Base-by-base conservation (phyloP, 2,329 filamentous ascomycete species). In the Xylariaceae sp. region DNA sequence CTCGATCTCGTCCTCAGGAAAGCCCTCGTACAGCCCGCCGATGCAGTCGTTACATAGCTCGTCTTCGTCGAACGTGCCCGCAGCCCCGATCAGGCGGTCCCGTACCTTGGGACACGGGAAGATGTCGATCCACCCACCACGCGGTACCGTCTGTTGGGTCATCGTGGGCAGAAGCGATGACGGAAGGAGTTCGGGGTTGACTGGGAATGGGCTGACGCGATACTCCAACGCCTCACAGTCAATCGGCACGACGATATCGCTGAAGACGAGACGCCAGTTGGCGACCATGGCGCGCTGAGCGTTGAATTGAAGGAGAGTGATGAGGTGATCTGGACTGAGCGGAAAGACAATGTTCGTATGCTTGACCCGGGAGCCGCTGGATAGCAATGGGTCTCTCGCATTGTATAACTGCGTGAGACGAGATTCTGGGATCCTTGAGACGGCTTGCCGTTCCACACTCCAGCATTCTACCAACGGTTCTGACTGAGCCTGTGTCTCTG, bases 21-120 rank as follows among this genome's bases (percentile, higher is more conserved):
- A 69, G 6, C 67, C 66, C 46, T 72, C 66, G 47, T 57, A 72
- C 16, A 72, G 47, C 1, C 66, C 67, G 2, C 67, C 67, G 39
- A 68, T 58, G 29, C 57, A 60, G 53, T 72, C 69, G 9, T 58
- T 53, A 63, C 67, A 71, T 11, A 72, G 54, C 11, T 65, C 68
- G 40, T 68, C 66, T 26, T 68, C 65, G 42, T 72, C 65, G 28
- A 67, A 70, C 17, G 51, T 58, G 38, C 57, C 58, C 13, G 54
- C 44, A 28, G 56, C 58, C 4, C 32, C 59, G 47, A 71, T 69
- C 38, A 70, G 49, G 43, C 56, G 55, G 51, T 72, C 67, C 31
- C 69, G 56, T 49, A 48, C 57, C 39, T 51, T 52, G n/a, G 67
- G 62, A 43, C 43, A 59, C 2, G 69, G 67, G 33, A 67, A 59